These are phyloP conservation scores for Colletotrichum graminicola DNA, from an alignment of 2,329 filamentous ascomycete genomes.

Conservation along the genomic window DNA sequence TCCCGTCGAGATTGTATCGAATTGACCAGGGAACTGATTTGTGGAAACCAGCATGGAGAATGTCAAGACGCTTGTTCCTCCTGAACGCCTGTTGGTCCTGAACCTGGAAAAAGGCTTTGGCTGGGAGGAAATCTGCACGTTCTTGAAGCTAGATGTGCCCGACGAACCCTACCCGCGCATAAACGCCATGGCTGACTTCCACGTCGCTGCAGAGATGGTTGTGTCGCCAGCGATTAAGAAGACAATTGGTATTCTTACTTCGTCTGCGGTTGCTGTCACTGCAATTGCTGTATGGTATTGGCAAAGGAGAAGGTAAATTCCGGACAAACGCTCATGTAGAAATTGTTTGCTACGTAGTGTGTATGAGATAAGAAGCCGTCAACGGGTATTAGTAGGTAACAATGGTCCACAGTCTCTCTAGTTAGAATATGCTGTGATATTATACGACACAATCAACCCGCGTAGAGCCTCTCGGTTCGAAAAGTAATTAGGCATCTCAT, in stretches of 20 bases:
- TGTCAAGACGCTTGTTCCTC: conserved; percentile 45
- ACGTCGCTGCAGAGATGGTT: conserved; percentile 36
- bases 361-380: not conserved
- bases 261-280: conserved; percentile 13
- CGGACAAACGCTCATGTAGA: too few relatives aligned
- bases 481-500: not conserved
- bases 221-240: conserved; percentile 35
- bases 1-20: not conserved
- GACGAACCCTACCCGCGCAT: conserved; percentile 47
- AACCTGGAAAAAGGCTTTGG: conserved; percentile 53
- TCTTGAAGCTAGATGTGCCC: conserved; percentile 49
- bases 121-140: conserved; percentile 53
- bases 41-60: conserved; percentile 43
- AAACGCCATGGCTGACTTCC: conserved; percentile 38
- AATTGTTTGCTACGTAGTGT: rapidly evolving
- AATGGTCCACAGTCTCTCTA: too few relatives aligned
- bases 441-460: not conserved
- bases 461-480: not conserved
- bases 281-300: conserved; percentile 31
- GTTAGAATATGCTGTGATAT: too few relatives aligned
- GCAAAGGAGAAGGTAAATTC: conserved; percentile 14
- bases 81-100: conserved; percentile 47
- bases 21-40: not conserved
- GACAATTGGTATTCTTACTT: conserved; percentile 26
- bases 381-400: not conserved